These are phyloP conservation scores for Mycena epipterygia DNA, from an alignment of 768 basidiomycete genomes.

Conservation along the genomic window DNA sequence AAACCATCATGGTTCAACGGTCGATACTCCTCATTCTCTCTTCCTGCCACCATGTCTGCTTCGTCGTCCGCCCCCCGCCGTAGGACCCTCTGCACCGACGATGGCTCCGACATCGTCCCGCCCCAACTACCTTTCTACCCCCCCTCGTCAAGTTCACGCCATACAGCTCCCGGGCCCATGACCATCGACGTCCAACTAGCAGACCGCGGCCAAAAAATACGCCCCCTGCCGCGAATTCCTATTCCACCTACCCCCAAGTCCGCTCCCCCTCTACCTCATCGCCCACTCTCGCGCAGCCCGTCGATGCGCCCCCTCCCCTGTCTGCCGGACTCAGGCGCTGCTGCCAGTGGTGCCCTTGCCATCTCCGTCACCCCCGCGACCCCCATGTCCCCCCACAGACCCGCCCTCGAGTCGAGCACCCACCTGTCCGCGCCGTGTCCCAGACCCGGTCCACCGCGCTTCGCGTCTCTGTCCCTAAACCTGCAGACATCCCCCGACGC, in stretches of 20 bases:
- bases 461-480: constrained; percentile 21
- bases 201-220: constrained; percentile 19
- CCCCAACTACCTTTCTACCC: constrained; percentile 20
- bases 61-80: background rate
- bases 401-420: background rate
- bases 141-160: background rate
- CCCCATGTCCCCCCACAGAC: constrained; percentile 20
- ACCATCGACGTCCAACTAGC: constrained; percentile 30
- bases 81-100: constrained; percentile 16
- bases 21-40: background rate
- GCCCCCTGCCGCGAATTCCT: constrained; percentile 31
- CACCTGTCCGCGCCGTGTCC: background rate
- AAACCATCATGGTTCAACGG: background rate
- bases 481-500: constrained; percentile 22
- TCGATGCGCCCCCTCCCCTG: constrained; percentile 29
- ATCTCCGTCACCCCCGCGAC: constrained; percentile 24
- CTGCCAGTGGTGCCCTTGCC: too few species aligned
- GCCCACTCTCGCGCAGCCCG: background rate
- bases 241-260: constrained; percentile 25
- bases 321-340: constrained; percentile 27
- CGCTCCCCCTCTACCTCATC: constrained; percentile 22
- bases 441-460: constrained; percentile 18
- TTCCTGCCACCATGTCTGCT: background rate
- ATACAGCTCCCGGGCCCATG: constrained; percentile 11
- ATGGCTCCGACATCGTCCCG: constrained; percentile 17